These are phyloP conservation scores for Colletotrichum sp. DNA, from an alignment of 2,329 filamentous ascomycete species.

Conservation along the genomic window DNA sequence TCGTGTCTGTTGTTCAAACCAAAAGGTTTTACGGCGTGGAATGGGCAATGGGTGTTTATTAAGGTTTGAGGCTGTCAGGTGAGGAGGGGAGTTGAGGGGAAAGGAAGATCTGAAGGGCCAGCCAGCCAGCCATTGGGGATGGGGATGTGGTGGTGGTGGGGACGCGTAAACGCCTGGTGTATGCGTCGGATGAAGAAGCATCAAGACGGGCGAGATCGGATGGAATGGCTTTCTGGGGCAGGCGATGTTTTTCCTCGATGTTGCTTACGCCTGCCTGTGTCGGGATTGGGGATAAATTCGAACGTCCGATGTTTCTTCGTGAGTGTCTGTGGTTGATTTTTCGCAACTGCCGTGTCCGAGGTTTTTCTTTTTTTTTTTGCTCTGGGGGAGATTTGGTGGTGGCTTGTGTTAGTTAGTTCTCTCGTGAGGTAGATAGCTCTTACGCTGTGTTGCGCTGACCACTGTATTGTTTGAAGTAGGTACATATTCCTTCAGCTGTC, in stretches of 20 bases:
- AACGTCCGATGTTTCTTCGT: background rate
- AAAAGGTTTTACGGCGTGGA: background rate
- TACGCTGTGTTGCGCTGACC: background rate
- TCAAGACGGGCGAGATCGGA: background rate
- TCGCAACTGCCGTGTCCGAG: background rate
- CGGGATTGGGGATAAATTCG: background rate
- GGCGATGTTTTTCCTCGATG: background rate
- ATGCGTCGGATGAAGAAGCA: background rate
- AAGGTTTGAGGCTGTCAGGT: slow-evolving; percentile 19
- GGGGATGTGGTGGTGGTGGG: background rate
- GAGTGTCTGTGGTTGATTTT: background rate
- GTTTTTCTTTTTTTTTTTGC: background rate
- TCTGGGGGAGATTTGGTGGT: background rate
- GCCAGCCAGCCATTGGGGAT: too few species aligned
- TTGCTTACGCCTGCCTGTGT: too few species aligned
- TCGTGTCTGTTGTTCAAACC: background rate
- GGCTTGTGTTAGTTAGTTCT: background rate
- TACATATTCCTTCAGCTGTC: too few species aligned
- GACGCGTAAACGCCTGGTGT: background rate
- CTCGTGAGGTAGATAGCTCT: background rate
- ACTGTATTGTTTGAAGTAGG: background rate
- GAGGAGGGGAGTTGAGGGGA: background rate
- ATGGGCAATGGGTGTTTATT: background rate
- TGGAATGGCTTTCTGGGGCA: background rate
- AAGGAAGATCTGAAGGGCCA: background rate